A percentile compares a stretch with the other conserved stretches of the same genome.
These are phyloP conservation scores for Sordariomycetes sp. DNA, from an alignment of 2,329 filamentous ascomycete genomes.

Conservation along the genomic window DNA sequence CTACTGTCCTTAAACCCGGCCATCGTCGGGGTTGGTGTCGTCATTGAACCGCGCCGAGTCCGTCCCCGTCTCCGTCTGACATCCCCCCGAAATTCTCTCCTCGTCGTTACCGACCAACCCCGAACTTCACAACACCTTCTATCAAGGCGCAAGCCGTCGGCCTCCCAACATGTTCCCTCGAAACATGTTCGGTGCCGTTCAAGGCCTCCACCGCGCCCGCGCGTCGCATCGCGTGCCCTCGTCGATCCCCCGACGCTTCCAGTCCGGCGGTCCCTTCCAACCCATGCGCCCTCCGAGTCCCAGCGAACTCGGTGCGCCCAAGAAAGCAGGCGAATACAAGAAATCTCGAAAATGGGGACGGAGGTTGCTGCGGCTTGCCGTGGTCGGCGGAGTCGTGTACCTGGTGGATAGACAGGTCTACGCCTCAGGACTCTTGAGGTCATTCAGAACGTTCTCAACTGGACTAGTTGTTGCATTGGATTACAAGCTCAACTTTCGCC, in stretches of 20 bases:
- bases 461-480: slow-evolving; percentile 78
- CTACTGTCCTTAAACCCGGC: too few species aligned
- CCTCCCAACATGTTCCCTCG: background rate
- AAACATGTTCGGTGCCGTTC: background rate
- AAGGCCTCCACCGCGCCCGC: background rate
- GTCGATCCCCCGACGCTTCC: slow-evolving; percentile 14
- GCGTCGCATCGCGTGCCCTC: slow-evolving; percentile 5
- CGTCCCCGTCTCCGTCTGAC: too few species aligned
- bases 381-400: slow-evolving; percentile 54
- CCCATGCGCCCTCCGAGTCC: slow-evolving; percentile 71
- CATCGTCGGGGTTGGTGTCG: too few species aligned
- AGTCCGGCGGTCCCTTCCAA: slow-evolving; percentile 40
- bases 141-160: background rate
- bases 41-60: too few species aligned
- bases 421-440: slow-evolving; percentile 70
- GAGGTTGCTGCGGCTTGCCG: slow-evolving; percentile 54
- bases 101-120: too few species aligned
- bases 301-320: slow-evolving; percentile 64
- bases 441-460: slow-evolving; percentile 69
- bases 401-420: slow-evolving; percentile 65
- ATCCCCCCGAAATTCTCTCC: too few species aligned
- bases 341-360: slow-evolving; percentile 69
- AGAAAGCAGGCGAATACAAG: slow-evolving; percentile 60
- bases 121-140: too few species aligned
- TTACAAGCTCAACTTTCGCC: slow-evolving; percentile 94